Evolutionary conservation across 495 filamentous ascomycete species (phyloP).

Genomic region (Aspergillus leporis): DNA sequence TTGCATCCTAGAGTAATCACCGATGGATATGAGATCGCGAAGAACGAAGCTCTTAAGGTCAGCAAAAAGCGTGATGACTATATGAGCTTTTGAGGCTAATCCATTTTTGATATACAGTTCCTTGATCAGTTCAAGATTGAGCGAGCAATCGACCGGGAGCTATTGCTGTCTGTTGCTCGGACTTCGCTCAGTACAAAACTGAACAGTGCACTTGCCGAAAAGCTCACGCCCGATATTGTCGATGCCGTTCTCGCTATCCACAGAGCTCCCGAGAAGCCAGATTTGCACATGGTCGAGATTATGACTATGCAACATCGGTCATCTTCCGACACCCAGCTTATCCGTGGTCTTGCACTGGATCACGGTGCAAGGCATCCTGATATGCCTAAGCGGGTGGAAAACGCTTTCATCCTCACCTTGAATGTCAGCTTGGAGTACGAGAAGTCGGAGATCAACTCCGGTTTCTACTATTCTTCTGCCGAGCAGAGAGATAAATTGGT

Average conservation of each 20-base stretch:
- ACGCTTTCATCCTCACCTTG: constrained; percentile 90
- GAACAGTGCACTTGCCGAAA: constrained; percentile 82
- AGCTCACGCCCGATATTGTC: constrained; percentile 89
- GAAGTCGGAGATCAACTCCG: constrained; percentile 98
- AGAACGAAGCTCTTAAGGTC: constrained; percentile 86
- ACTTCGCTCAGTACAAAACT: constrained; percentile 95
- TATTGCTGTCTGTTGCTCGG: constrained; percentile 88
- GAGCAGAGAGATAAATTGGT: constrained; percentile 97
- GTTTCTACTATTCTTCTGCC: constrained; percentile 97
- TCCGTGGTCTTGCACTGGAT: constrained; percentile 88
- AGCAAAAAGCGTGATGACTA: not conserved
- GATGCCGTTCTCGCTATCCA: constrained; percentile 96
- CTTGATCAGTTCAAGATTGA: constrained; percentile 91
- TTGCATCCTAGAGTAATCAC: constrained; percentile 96
- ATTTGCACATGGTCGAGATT: constrained; percentile 98
- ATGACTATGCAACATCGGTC: constrained; percentile 99
- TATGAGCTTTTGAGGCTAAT: constrained; percentile 10
- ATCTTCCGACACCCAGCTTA: constrained; percentile 93
- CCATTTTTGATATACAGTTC: constrained; percentile 59
- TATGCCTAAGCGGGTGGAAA: constrained; percentile 95
- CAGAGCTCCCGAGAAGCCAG: constrained; percentile 83
- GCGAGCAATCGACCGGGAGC: constrained; percentile 85
- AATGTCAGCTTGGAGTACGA: constrained; percentile 99
- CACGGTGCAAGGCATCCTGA: constrained; percentile 97
- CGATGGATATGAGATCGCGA: constrained; percentile 96